Percentiles rank a stretch among this genome's conserved stretches.
Conservation (phyloP, 2,329 filamentous ascomycete species). For the Beauveria sp. region DNA sequence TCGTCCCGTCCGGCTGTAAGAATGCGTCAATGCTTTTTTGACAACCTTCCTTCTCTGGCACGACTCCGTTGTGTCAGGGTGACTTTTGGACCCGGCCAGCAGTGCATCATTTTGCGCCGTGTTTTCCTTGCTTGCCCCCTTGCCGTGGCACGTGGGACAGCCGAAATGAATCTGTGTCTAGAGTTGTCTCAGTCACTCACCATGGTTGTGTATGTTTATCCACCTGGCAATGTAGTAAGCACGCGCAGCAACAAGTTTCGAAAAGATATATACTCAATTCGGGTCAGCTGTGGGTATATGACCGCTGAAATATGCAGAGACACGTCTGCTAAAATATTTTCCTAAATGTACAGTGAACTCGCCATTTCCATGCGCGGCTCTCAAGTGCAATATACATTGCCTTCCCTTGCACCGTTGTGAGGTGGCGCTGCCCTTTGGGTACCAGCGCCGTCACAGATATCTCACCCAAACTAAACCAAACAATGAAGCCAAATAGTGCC, state of each 20-base stretch:
- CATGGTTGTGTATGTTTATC: neutral
- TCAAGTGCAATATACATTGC: constrained; percentile 6
- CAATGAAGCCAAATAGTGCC: neutral
- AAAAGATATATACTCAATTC: constrained; percentile 1
- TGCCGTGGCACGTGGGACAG: constrained; percentile 1
- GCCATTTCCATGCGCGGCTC: neutral
- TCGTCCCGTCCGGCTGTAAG: neutral
- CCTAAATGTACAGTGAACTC: constrained; percentile 7
- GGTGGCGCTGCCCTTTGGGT: constrained; percentile 10
- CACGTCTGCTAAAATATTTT: neutral
- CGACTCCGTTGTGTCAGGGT: neutral
- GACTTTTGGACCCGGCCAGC: neutral
- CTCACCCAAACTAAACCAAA: neutral
- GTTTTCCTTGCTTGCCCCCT: neutral
- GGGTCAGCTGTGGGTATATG: constrained; percentile 10
- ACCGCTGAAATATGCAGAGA: neutral
- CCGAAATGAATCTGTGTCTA: neutral
- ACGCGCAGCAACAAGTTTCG: neutral
- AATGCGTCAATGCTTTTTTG: neutral
- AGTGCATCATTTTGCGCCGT: neutral
- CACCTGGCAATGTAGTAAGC: neutral
- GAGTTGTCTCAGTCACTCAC: neutral
- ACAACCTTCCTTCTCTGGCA: neutral
- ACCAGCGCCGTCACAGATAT: constrained; percentile 6
- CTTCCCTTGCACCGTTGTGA: neutral